phyloP scores from a whole-genome alignment of 2,329 filamentous ascomycete genomes.

The Sclerotinia minor region DNA sequence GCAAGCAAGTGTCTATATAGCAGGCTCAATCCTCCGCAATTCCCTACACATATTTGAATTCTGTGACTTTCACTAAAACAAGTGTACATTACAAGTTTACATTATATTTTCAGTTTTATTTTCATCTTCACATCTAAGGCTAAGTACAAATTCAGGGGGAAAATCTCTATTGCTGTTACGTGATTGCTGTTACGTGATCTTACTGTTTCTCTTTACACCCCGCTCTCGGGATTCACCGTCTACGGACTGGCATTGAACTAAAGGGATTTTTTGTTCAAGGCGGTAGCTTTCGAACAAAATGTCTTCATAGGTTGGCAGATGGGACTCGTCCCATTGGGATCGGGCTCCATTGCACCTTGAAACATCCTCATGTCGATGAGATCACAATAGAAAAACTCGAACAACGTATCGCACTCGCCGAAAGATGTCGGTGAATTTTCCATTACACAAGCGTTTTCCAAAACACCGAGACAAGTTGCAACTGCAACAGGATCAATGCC shows the following conservation, averaged over 20 bases:
- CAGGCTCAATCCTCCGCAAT: not conserved
- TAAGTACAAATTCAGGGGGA: not conserved
- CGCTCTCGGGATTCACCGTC: not conserved
- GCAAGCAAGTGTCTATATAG: no score
- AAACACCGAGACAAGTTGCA: constrained; percentile 11
- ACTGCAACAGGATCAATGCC: not conserved
- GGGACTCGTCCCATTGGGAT: not conserved
- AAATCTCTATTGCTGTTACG: not conserved
- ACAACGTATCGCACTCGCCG: constrained; percentile 14
- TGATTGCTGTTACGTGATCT: not conserved
- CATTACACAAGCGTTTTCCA: constrained; percentile 5
- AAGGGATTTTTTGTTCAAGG: not conserved
- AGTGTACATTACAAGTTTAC: not conserved
- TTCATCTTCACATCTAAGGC: not conserved
- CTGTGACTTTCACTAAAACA: not conserved
- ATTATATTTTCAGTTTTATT: not conserved
- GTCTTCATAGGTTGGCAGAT: constrained; percentile 9
- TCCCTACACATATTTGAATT: not conserved
- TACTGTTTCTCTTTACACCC: no score
- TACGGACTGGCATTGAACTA: not conserved
- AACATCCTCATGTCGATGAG: constrained; percentile 8
- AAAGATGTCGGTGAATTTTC: not conserved
- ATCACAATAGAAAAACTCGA: constrained; percentile 7
- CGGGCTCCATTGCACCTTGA: constrained; percentile 1
- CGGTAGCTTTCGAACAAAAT: constrained; percentile 9